Evolutionary conservation across 164 flowering plant genomes (phyloP), one percentile per base, ranked within the genome.

Genomic region (Piper longum): DNA sequence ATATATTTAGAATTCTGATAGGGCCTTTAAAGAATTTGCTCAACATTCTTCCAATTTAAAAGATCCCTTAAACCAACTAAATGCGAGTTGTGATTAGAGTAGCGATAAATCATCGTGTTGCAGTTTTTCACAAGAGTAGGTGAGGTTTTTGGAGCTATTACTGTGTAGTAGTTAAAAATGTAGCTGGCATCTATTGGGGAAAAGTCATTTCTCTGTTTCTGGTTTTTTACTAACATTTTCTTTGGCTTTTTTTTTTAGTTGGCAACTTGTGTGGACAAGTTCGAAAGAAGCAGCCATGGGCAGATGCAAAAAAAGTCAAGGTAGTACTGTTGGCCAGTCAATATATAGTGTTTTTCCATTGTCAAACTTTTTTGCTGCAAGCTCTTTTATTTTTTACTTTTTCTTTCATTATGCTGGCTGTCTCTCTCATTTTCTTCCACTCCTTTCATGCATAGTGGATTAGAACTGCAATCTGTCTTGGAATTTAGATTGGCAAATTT

Each of bases 301-400:
- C 95, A 41, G 97, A 91, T 79, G 83, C 87, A 44, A 88, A 88
- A 75, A 75, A 79, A 72, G 89, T 87, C 9, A 95, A 91, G 96
- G 99, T 92, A 72, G 65, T 62, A 16, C 14, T 12, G 41, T 54
- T 56, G 17, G 55, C 42, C 61, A 52, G 14, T 0, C 14, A 8
- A 12, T 48, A 48, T 48, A 9, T 48, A 9, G 14, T 48, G 3
- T 48, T 12, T 48, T 48, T 5, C 52, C 9, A 14, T 48, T 5
- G 52, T 9, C 52, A 9, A 48, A 48, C 14, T 26, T 26, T 6
- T 9, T 48, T 1, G 12, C 52, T 48, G 12, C 14, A 9, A 9
- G 12, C 11, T 9, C 9, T 9, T 9, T 44, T 44, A 44, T 48
- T 5, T 48, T 48, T 14, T 9, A 12, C 52, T 9, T 9, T 9